Base-by-base conservation (phyloP, 2,329 filamentous ascomycete species). In the Aspergillus ibericus region DNA sequence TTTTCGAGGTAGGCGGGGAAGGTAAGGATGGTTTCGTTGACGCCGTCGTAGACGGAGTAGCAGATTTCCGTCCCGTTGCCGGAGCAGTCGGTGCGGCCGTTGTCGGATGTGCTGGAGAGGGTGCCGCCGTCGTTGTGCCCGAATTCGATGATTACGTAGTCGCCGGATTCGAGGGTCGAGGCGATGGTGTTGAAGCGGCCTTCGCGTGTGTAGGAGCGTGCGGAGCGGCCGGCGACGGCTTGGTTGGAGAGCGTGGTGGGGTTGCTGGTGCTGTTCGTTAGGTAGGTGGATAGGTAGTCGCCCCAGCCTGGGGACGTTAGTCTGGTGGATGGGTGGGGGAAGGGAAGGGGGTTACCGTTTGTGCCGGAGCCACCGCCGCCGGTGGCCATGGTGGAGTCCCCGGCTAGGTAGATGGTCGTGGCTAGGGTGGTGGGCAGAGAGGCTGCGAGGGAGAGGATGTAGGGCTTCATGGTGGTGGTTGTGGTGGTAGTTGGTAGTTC, bases 51-150 rank as follows among this genome's bases (percentile, higher is more conserved):
- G 2, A 73, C 78, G 0, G 80, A 82, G 35, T 74, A 69, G 71
- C 85, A 87, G 1, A 79, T 83, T 68, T 88, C 79, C 7, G 69
- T 68, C 13, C 83, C 84, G 0, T 78, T 74, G 2, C 85, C 85
- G 2, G 75, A 69, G 58, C 87, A 90, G 64, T 84, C 85, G 1
- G 82, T 83, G 13, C 86, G 81, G 0, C 83, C 83, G 64, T 89
- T 88, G 70, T 90, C 87, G 12, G 72, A 22, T 10, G 47, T 50
- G 1, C 27, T 72, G 2, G 70, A 74, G 1, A 86, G 75, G 0
- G 81, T 81, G 1, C 87, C 86, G 20, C 86, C 88, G 64, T 90
- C 88, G 66, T 91, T 91, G 77, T 90, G 88, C 0, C 88, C 88
- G 66, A 90, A 89, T 66, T 90, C 87, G 54, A 90, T 88, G 54